These are phyloP conservation scores for Fusarium phyllophilum DNA, from an alignment of 2,329 filamentous ascomycete species.

Conservation along the genomic window DNA sequence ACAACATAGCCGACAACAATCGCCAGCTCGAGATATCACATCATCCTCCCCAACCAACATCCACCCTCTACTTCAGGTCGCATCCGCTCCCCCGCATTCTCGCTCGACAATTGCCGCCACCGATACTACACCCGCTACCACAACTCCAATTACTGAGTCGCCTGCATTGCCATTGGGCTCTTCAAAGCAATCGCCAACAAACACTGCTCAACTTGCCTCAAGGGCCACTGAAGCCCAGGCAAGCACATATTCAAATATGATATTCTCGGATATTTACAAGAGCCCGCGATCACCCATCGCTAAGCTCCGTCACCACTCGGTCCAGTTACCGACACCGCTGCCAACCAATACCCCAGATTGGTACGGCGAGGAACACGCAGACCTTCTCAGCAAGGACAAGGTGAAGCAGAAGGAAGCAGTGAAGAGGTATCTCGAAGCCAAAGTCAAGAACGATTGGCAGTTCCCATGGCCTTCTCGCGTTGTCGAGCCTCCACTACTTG, in stretches of 20 bases:
- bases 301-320: conserved; percentile 58
- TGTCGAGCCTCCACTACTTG: conserved; percentile 16
- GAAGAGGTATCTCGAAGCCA: conserved; percentile 63
- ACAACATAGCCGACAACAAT: conserved; percentile 2
- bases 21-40: conserved; percentile 33
- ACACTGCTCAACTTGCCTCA: conserved; percentile 20
- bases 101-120: conserved; percentile 34
- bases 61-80: conserved; percentile 37
- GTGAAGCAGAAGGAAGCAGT: conserved; percentile 71
- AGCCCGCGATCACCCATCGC: conserved; percentile 63
- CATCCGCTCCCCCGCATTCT: conserved; percentile 37
- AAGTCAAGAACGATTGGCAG: conserved; percentile 68
- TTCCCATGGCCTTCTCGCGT: conserved; percentile 64
- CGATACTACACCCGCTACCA: conserved; percentile 21
- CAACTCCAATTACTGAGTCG: conserved; percentile 24
- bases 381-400: conserved; percentile 71
- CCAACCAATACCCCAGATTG: conserved; percentile 47
- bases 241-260: conserved; percentile 53
- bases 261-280: conserved; percentile 70
- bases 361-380: conserved; percentile 65
- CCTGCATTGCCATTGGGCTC: conserved; percentile 12
- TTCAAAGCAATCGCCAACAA: conserved; percentile 11
- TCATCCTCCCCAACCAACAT: conserved; percentile 32
- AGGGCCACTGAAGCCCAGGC: conserved; percentile 35
- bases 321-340: conserved; percentile 46